phyloP scores from a whole-genome alignment of 768 basidiomycete species.

The Daedaleopsis nitida region DNA sequence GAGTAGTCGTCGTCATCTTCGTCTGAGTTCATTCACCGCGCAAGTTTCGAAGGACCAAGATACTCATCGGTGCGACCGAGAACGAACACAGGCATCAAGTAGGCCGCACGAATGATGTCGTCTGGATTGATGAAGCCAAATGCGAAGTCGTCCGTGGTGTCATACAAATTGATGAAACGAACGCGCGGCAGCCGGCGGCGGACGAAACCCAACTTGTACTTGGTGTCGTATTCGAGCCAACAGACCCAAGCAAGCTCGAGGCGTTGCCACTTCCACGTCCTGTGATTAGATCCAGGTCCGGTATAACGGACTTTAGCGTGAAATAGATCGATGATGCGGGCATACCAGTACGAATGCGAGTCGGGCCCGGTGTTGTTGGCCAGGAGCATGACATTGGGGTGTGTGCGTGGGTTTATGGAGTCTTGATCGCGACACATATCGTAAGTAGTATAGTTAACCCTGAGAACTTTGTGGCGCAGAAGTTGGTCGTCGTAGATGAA shows the following conservation, averaged over 20 bases:
- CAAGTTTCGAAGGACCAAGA: background rate
- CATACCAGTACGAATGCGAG: conserved; percentile 30
- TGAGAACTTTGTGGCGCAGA: conserved; percentile 33
- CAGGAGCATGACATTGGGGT: conserved; percentile 34
- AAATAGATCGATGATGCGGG: conserved; percentile 29
- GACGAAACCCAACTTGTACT: conserved; percentile 29
- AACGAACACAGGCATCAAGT: conserved; percentile 44
- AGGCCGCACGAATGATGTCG: conserved; percentile 39
- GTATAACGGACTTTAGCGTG: conserved; percentile 19
- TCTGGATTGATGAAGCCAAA: conserved; percentile 51
- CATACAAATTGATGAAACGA: conserved; percentile 37
- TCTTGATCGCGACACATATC: conserved; percentile 44
- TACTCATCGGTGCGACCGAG: conserved; percentile 21
- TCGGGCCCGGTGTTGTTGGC: background rate
- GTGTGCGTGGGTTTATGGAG: conserved; percentile 38
- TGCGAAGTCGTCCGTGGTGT: conserved; percentile 28
- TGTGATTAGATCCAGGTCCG: background rate
- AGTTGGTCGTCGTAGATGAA: conserved; percentile 27
- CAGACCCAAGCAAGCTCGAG: conserved; percentile 43
- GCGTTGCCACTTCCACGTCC: background rate
- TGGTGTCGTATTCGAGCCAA: conserved; percentile 36
- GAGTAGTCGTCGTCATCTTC: conserved; percentile 14
- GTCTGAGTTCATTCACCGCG: background rate
- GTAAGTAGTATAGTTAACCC: conserved; percentile 44
- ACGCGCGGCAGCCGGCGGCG: conserved; percentile 36